Conservation (phyloP, 2,329 filamentous ascomycete genomes). For the Colletotrichum sp. region DNA sequence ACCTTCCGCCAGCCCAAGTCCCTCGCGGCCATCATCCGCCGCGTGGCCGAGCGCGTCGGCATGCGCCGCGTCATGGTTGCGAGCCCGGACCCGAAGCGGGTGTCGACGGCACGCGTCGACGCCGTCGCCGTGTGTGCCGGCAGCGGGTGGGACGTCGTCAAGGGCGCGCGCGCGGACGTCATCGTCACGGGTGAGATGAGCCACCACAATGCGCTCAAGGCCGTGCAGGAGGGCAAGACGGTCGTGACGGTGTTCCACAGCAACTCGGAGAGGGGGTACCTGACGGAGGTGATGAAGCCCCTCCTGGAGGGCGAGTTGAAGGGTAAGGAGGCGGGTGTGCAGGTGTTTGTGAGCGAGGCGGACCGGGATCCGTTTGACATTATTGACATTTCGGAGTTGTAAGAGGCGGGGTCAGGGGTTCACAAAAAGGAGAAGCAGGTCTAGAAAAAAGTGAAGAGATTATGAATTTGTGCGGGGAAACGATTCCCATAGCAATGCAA, state of each 20-base stretch:
- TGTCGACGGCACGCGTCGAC: slow-evolving; percentile 48
- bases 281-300: slow-evolving; percentile 72
- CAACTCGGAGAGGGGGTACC: slow-evolving; percentile 87
- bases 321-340: slow-evolving; percentile 52
- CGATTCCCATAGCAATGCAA: background rate
- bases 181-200: slow-evolving; percentile 92
- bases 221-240: slow-evolving; percentile 81
- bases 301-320: slow-evolving; percentile 66
- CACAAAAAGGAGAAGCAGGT: background rate
- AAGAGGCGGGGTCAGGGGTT: background rate
- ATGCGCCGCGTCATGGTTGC: slow-evolving; percentile 60
- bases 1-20: slow-evolving; percentile 41
- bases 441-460: background rate
- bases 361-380: slow-evolving; percentile 92
- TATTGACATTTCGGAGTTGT: slow-evolving; percentile 53
- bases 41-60: slow-evolving; percentile 71
- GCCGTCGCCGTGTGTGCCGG: slow-evolving; percentile 90
- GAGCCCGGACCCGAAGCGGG: background rate
- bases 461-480: no score
- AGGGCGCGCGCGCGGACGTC: slow-evolving; percentile 74
- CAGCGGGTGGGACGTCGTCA: slow-evolving; percentile 80
- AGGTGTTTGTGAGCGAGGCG: slow-evolving; percentile 76
- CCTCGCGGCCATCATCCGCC: slow-evolving; percentile 49
- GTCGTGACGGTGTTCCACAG: slow-evolving; percentile 91
- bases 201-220: slow-evolving; percentile 89